phyloP scores from a whole-genome alignment of 768 basidiomycete genomes.

The Neoboletus magnificus region DNA sequence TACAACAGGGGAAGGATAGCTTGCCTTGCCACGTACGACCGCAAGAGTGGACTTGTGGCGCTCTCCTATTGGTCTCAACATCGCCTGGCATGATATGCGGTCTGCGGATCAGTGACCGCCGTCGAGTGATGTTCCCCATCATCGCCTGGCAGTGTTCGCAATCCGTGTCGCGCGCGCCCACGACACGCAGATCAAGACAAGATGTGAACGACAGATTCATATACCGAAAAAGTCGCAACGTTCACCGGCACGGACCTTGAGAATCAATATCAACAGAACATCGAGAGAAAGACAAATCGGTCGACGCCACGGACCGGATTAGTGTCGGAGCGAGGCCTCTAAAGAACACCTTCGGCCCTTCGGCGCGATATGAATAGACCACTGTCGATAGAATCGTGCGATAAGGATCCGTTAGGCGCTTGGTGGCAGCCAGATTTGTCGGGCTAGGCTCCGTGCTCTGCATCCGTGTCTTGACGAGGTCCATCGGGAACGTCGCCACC shows the following conservation, averaged over 20 bases:
- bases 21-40: too few relatives aligned
- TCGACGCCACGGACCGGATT: slow-evolving; percentile 49
- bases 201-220: slow-evolving; percentile 54
- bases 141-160: neutral
- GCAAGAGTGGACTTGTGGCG: neutral
- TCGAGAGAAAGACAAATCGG: neutral
- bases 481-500: slow-evolving; percentile 81
- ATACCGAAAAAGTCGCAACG: slow-evolving; percentile 76
- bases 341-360: slow-evolving; percentile 71
- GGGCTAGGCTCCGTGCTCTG: slow-evolving; percentile 45
- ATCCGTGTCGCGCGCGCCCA: neutral
- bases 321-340: slow-evolving; percentile 77
- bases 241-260: slow-evolving; percentile 79
- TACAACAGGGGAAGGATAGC: neutral
- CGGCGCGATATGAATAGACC: slow-evolving; percentile 53
- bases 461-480: slow-evolving; percentile 87
- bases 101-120: neutral
- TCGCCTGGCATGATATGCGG: neutral
- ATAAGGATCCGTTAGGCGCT: slow-evolving; percentile 46
- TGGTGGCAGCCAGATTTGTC: neutral
- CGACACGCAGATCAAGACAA: slow-evolving; percentile 21
- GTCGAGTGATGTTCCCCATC: neutral
- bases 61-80: neutral
- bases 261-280: neutral
- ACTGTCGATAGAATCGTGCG: slow-evolving; percentile 57